Percentiles rank a stretch among this genome's conserved stretches.
phyloP scores from a whole-genome alignment of 1,284 basidiomycete species.

The Polyporus tsugae region DNA sequence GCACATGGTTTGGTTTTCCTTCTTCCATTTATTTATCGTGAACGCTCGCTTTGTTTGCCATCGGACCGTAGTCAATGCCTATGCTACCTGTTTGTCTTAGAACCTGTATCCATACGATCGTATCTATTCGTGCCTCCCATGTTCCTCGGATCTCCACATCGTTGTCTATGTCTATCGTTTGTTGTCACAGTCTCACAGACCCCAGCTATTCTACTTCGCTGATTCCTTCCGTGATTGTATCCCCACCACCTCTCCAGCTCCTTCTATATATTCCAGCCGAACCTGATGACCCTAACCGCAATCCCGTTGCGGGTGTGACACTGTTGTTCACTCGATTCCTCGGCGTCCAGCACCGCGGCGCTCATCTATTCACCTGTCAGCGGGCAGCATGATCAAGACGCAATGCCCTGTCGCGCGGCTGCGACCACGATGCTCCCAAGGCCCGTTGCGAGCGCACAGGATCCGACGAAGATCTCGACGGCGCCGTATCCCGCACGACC shows the following conservation, averaged over 20 bases:
- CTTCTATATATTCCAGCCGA: background rate
- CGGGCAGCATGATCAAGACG: background rate
- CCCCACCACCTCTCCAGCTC: background rate
- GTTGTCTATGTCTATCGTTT: background rate
- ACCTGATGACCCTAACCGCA: background rate
- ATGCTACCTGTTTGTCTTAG: background rate
- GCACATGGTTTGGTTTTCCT: background rate
- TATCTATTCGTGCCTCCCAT: slow-evolving; percentile 16
- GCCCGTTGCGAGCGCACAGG: slow-evolving; percentile 35
- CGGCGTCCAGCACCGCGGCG: background rate
- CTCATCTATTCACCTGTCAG: background rate
- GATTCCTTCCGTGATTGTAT: background rate
- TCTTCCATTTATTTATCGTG: background rate
- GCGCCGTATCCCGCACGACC: slow-evolving; percentile 37
- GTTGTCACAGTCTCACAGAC: background rate
- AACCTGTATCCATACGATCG: slow-evolving; percentile 1
- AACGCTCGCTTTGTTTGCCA: background rate
- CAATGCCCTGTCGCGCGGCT: slow-evolving; percentile 19
- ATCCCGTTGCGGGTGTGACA: background rate
- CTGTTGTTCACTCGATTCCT: background rate
- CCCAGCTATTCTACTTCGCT: background rate
- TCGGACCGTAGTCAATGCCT: background rate
- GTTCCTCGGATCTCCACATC: background rate
- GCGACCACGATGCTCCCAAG: slow-evolving; percentile 36
- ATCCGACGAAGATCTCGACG: slow-evolving; percentile 42